Base-by-base conservation (phyloP, 805 yeast species). In the Monosporozyma servazzii region DNA sequence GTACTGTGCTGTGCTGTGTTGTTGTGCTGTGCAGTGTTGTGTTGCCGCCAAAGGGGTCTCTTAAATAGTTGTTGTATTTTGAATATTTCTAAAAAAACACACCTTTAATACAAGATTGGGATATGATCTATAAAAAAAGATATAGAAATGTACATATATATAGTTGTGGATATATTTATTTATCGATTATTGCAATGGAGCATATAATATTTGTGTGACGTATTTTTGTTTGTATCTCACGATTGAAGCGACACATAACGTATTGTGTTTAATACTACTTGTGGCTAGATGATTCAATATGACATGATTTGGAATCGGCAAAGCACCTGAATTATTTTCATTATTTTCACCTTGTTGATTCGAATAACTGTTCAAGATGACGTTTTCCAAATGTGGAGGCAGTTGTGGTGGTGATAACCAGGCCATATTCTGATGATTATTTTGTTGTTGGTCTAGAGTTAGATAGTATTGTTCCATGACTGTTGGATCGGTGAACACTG, bases 301-400 rank as follows among this genome's bases (percentile, higher is more conserved):
- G 51, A 90, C 98, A 65, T 90, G 97, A 64, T 90, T 88, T 13
- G 98, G 98, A 51, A 89, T 88, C 9, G 95, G 93, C 58, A 89
- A 71, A 1, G 95, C 95, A 51, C 96, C 95, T 39, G 87, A 79
- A 59, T 85, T 86, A 66, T 89, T 91, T 61, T 86, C 89, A 48
- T 60, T 61, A 51, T 55, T 65, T 20, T 63, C 65, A 6, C 59
- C 59, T 39, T 59, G 62, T n/a, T 60, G 52, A 45, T 54, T 63
- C 2, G 73, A 66, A 72, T 77, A 84, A 58, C 82, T 81, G 71
- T 91, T 91, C 62, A 91, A 76, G 51, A 93, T 89, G 51, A 93
- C 98, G 61, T 86, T 85, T 65, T 93, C 99, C 54, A 93, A 75
- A 67, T 91, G 99, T 9, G 99, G 99, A 8, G 99, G 99, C 48